Conservation (phyloP, 768 basidiomycete species). For the Calocybe indica region DNA sequence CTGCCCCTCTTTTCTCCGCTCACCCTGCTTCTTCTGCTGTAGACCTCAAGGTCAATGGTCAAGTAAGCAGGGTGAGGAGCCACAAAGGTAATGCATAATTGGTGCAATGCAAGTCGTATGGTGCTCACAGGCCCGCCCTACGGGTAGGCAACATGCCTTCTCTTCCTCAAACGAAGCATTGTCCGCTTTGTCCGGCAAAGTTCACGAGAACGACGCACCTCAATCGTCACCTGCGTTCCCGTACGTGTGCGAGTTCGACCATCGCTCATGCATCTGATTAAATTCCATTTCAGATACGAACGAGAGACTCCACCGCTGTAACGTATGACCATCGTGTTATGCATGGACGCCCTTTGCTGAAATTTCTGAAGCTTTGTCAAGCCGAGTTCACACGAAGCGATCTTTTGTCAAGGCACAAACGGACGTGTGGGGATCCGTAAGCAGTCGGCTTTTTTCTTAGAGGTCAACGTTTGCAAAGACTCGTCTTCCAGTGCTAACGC, state of each 20-base stretch:
- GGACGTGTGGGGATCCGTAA: slow-evolving; percentile 65
- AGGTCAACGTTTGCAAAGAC: background rate
- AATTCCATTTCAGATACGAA: slow-evolving; percentile 48
- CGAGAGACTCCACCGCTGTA: slow-evolving; percentile 59
- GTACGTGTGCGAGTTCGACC: slow-evolving; percentile 32
- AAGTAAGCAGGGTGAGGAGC: slow-evolving; percentile 36
- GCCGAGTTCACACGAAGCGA: slow-evolving; percentile 73
- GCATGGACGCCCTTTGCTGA: slow-evolving; percentile 2
- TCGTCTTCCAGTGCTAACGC: slow-evolving; percentile 27
- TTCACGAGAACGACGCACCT: slow-evolving; percentile 73
- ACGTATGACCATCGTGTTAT: slow-evolving; percentile 31
- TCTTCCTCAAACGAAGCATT: slow-evolving; percentile 68
- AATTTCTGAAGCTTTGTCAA: slow-evolving; percentile 45
- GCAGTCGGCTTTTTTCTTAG: slow-evolving; percentile 9
- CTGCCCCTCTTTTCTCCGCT: slow-evolving; percentile 20
- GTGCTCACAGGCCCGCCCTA: slow-evolving; percentile 2
- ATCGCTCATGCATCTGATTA: background rate
- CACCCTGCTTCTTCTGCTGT: slow-evolving; percentile 21
- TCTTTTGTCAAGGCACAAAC: slow-evolving; percentile 64
- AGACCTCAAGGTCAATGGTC: slow-evolving; percentile 36
- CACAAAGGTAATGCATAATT: slow-evolving; percentile 26
- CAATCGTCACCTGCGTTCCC: slow-evolving; percentile 67
- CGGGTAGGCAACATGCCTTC: slow-evolving; percentile 56
- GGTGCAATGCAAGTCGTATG: background rate
- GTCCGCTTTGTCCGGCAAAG: slow-evolving; percentile 63